Evolutionary conservation across 2,329 filamentous ascomycete species (phyloP), one percentile per base, ranked within the genome.

Genomic region (Trichoderma semiorbis): DNA sequence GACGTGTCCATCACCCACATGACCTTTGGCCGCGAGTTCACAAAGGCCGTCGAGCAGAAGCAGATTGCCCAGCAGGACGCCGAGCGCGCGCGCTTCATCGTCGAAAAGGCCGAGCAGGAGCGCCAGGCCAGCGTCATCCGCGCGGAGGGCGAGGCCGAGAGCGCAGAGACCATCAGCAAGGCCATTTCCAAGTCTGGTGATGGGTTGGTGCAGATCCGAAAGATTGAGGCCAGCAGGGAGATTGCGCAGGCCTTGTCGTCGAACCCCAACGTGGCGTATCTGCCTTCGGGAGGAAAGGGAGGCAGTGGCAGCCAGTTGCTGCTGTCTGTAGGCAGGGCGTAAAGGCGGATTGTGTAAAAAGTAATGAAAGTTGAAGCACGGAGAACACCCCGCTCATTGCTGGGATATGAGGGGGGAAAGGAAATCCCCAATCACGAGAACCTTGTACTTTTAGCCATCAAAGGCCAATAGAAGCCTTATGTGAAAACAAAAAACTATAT

Each of bases 1-100:
- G 96, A 99, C 80, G 96, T 99, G 73, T 97, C 94, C 80, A 99
- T 99, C 84, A 99, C 96, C 74, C 96, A 99, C 88, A 99, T 99
- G 96, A 99, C 96, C 68, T 99, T 99, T 81, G 96, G 96, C 77
- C 95, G 95, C 83, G 96, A 99, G 84, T 99, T 99, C 88, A 99
- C 96, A 73, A 93, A 93, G 83, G 96, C 96, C 75, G 96, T 99
- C 79, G 96, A 99, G 86, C 96, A 99, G 90, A 99, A 99, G 91
- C 96, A 99, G 88, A 99, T 99, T 82, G 96, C 96, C 70, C 96
- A 99, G 86, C 96, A 99, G 85, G 96, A 99, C 81, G 96, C 96
- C 75, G 96, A 99, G 88, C 90, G 96, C 75, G 96, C 96, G 63
- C 90, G 96, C 76, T 99, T 99, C 87, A 97, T 99, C 77, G 96